Percentiles rank a stretch among this genome's conserved stretches.
Evolutionary conservation across 1,284 basidiomycete genomes (phyloP).

Genomic region (Boletus mariae): DNA sequence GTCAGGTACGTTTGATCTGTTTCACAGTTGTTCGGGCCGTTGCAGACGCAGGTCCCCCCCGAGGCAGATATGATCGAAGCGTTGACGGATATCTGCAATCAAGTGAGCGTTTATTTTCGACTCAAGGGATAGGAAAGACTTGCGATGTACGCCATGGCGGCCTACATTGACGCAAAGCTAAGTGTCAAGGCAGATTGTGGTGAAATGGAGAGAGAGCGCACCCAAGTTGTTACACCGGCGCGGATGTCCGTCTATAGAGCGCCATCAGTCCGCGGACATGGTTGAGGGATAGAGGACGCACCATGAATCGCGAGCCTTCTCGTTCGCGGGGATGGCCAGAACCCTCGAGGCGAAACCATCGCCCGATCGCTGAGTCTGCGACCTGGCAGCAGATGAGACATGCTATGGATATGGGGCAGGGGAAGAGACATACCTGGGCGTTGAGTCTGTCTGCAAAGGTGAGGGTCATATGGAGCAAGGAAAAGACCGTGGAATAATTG

Average conservation of each 20-base stretch:
- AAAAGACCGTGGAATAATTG: constrained; percentile 14
- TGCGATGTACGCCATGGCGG: constrained; percentile 69
- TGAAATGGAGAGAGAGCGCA: constrained; percentile 32
- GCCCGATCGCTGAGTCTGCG: constrained; percentile 68
- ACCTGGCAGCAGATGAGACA: constrained; percentile 38
- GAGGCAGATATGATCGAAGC: constrained; percentile 72
- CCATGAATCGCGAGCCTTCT: constrained; percentile 71
- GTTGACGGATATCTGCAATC: constrained; percentile 74
- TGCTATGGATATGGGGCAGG: not conserved
- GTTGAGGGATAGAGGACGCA: constrained; percentile 32
- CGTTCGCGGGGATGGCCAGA: constrained; percentile 76
- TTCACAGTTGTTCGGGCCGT: constrained; percentile 46
- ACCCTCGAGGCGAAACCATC: constrained; percentile 84
- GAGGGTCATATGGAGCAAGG: constrained; percentile 33
- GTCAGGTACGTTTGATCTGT: constrained; percentile 60
- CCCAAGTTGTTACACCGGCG: constrained; percentile 82
- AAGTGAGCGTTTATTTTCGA: not conserved
- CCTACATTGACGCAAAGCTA: constrained; percentile 33
- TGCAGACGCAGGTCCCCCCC: constrained; percentile 82
- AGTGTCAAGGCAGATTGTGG: constrained; percentile 6
- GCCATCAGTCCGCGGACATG: constrained; percentile 6
- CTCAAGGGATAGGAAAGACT: constrained; percentile 16
- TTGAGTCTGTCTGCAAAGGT: constrained; percentile 41
- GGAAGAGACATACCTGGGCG: constrained; percentile 33
- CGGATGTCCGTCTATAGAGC: constrained; percentile 66